phyloP scores from a whole-genome alignment of 768 basidiomycete genomes.

The Auriculariales sp. region DNA sequence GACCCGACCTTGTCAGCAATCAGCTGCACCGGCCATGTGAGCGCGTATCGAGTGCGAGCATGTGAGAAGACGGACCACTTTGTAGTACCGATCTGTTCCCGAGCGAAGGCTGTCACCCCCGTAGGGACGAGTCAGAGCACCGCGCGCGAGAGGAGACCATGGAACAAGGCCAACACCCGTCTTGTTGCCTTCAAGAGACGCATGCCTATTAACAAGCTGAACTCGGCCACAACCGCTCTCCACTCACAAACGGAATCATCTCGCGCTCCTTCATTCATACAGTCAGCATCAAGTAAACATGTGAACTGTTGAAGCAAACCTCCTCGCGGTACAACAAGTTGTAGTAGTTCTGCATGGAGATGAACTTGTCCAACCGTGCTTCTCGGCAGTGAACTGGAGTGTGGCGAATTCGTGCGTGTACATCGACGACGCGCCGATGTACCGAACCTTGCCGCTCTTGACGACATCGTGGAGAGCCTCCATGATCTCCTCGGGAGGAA shows the following conservation, averaged over 20 bases:
- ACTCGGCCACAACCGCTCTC: not conserved
- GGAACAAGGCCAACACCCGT: conserved; percentile 38
- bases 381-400: no score
- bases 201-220: not conserved
- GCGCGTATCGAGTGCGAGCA: not conserved
- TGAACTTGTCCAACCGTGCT: no score
- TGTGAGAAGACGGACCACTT: not conserved
- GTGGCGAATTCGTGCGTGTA: no score
- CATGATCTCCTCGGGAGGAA: conserved; percentile 32
- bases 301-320: no score
- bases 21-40: conserved; percentile 4
- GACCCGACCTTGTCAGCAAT: no score
- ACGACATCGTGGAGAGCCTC: conserved; percentile 39
- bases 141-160: conserved; percentile 28
- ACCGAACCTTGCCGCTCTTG: conserved; percentile 32
- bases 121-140: conserved; percentile 21
- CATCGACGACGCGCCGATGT: conserved; percentile 30
- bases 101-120: conserved; percentile 16
- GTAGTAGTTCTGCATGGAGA: conserved; percentile 59
- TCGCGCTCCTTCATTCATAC: no score
- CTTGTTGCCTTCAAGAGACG: no score
- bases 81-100: conserved; percentile 16
- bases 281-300: no score
- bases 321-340: conserved; percentile 49
- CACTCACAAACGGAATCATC: no score